Conservation (phyloP, 176 grass and related monocot species). For the Rhipidocladum racemiflorum region DNA sequence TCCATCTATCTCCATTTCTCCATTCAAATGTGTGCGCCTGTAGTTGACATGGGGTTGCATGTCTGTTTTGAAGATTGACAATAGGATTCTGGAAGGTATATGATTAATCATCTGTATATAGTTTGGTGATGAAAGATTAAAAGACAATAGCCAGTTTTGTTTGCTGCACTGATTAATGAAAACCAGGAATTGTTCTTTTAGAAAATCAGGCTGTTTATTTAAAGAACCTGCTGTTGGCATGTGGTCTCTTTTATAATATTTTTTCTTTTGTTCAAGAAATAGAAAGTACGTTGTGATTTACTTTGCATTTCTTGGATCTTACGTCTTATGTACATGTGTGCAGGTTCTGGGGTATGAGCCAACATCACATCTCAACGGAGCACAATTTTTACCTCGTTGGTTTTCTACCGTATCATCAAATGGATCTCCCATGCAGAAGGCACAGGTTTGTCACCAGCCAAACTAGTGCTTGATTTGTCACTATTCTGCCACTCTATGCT, state of each 20-base stretch:
- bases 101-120: neutral
- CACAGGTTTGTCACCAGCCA: conserved; percentile 32
- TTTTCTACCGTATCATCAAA: conserved; percentile 42
- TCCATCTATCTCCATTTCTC: neutral
- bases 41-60: neutral
- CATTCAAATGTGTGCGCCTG: neutral
- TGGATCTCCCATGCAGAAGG: conserved; percentile 39
- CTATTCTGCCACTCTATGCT: conserved; percentile 17
- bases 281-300: neutral
- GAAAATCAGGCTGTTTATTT: neutral
- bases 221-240: neutral
- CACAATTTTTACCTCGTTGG: conserved; percentile 38
- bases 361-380: conserved; percentile 17
- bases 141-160: neutral
- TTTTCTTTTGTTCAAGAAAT: neutral
- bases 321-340: neutral
- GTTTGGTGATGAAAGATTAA: neutral
- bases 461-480: conserved; percentile 13
- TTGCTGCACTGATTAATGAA: neutral
- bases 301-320: conserved; percentile 3
- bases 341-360: conserved; percentile 42
- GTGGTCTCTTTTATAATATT: neutral
- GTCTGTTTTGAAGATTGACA: neutral
- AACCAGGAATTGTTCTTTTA: neutral
- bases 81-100: conserved; percentile 6